Evolutionary conservation across 805 yeast genomes (phyloP), one percentile per base, ranked within the genome.

Genomic region (Yarrowia osloensis): DNA sequence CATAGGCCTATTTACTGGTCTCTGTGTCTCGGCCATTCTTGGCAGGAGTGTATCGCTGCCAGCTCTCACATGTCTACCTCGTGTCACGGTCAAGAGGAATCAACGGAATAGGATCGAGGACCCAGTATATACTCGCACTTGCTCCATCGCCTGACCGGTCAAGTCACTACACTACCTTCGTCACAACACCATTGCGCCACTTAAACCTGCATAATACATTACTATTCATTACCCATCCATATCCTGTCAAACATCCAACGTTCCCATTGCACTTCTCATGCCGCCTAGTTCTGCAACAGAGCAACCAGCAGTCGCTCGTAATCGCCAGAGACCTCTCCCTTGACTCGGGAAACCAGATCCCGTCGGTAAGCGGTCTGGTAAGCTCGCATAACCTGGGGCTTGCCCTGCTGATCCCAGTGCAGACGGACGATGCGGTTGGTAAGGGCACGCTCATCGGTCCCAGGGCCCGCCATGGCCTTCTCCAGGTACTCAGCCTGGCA

Each of bases 271-370:
- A 6, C 44, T 9, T 40, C 44, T 40, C 11, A 12, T 15, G 19
- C 31, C 13, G 2, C 15, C 26, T 62, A 39, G 17, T 49, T 65
- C 59, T 67, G 67, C 49, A 50, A 24, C 62, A 71, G 52, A 8
- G 73, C 73, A 15, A 71, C 70, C 35, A 71, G 26, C 19, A 67
- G 17, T 44, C 66, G 42, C 61, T 70, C 70, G 39, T 69, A 71
- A 44, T 71, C 73, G 8, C 73, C 73, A 2, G 68, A 62, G 3
- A 69, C 66, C 67, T 71, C 73, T 17, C 72, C 69, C 67, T 69
- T 70, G 39, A 71, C 65, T 11, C 72, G 24, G 8, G 63, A 33
- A 8, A 70, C 39, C 68, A 71, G 37, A 42, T 71, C 72, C 40
- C 52, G 59, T 11, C 50, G 31, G 49, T 68, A 71, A 12, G 50